These are phyloP conservation scores for Xylariaceae sp. DNA, from an alignment of 2,329 filamentous ascomycete genomes.

Conservation along the genomic window DNA sequence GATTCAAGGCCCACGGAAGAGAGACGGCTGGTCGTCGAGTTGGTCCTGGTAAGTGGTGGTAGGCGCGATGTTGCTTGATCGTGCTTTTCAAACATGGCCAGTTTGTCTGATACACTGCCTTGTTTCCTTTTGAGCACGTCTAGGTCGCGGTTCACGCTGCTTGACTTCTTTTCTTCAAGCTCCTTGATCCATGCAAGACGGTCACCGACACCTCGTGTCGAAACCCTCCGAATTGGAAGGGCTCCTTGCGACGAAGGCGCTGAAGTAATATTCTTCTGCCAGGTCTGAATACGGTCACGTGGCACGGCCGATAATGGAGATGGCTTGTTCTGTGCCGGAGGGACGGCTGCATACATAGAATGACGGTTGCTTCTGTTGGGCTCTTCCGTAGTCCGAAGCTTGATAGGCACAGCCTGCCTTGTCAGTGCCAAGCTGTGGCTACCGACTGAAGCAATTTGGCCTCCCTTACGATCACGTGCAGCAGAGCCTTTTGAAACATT, in stretches of 20 bases:
- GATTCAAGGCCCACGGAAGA: constrained; percentile 9
- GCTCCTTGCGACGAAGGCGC: not conserved
- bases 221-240: constrained; percentile 5
- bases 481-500: too few species aligned
- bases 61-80: constrained; percentile 1
- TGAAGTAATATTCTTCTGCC: constrained; percentile 9
- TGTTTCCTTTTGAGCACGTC: constrained; percentile 9
- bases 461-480: too few species aligned
- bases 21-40: constrained; percentile 12
- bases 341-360: constrained; percentile 9
- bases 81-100: constrained; percentile 14
- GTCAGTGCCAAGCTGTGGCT: not conserved
- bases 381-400: not conserved
- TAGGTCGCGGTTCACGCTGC: constrained; percentile 3
- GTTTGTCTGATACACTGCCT: constrained; percentile 9
- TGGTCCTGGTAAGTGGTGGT: constrained; percentile 9
- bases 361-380: constrained; percentile 2
- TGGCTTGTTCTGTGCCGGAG: not conserved
- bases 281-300: constrained; percentile 9
- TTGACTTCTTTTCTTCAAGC: constrained; percentile 15
- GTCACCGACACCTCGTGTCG: constrained; percentile 6
- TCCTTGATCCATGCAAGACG: constrained; percentile 14
- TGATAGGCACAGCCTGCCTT: not conserved
- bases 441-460: not conserved
- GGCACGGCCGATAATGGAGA: constrained; percentile 3